Base-by-base conservation (phyloP, 331 rosid genomes). In the Spiraea crenata region DNA sequence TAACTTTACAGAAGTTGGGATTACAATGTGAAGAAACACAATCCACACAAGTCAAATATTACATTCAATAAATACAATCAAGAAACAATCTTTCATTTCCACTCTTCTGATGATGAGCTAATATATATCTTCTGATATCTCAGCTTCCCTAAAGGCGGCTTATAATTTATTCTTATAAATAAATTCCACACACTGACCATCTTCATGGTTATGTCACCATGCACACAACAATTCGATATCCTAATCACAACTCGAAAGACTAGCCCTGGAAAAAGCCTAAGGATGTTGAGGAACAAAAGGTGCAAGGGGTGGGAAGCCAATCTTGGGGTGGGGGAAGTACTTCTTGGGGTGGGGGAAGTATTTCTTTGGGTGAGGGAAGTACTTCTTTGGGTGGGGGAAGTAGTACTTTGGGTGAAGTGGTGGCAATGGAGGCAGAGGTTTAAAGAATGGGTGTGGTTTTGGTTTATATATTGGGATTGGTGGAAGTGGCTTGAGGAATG, bases 251-350 rank as follows among this genome's bases (percentile, higher is more conserved):
- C 3, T 42, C 7, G 16, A n/a, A 59, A 35, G 1, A 10, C 46
- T 42, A 15, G 41, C n/a, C 35, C 5, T 1, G 19, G 13, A 5
- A 42, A 38, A 7, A 39, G 14, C 66, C 66, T 81, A 84, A 39
- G 83, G 81, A 65, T 74, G 68, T 49, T 44, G 78, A 64, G 80
- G 64, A 54, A 65, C 41, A 41, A 57, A 38, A 42, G 86, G 84
- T 16, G 86, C 57, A 2, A 67, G 3, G 8, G 89, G 82, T 46
- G 85, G 85, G 46, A 67, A 63, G 37, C 85, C 87, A 54, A 54
- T 52, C 73, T 78, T 83, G 45, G 91, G 93, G 78, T 83, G 92
- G 52, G 71, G 85, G 78, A 69, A 74, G 70, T 51, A 31, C 62
- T 83, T 78, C 61, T 64, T 77, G 46, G 65, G 80, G 31, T 25